Conservation (phyloP, 768 basidiomycete species). For the Termitomyces sp. region DNA sequence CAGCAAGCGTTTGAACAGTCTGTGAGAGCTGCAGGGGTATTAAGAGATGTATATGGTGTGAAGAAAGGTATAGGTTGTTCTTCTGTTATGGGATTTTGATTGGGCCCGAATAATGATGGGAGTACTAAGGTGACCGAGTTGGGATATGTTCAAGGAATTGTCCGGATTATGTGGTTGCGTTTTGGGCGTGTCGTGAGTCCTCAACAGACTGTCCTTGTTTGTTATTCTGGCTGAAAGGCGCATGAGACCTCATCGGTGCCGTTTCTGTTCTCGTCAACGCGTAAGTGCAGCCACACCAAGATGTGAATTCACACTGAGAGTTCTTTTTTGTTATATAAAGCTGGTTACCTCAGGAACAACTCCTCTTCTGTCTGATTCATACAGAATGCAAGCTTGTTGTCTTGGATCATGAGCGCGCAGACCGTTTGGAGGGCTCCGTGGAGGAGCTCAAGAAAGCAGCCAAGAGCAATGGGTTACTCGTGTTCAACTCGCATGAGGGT, state of each 20-base stretch:
- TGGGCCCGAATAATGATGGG: background rate
- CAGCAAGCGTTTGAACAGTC: slow-evolving; percentile 31
- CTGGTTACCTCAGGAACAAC: slow-evolving; percentile 35
- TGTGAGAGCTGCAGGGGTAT: slow-evolving; percentile 31
- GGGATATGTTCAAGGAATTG: slow-evolving; percentile 45
- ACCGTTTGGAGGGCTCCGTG: slow-evolving; percentile 24
- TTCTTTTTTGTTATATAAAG: slow-evolving; percentile 12
- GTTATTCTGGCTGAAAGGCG: background rate
- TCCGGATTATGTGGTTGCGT: slow-evolving; percentile 39
- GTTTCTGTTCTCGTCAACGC: slow-evolving; percentile 43
- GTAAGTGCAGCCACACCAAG: slow-evolving; percentile 18
- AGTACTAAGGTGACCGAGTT: slow-evolving; percentile 32
- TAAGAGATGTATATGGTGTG: slow-evolving; percentile 36
- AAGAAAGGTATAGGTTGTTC: slow-evolving; percentile 32
- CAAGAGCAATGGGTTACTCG: slow-evolving; percentile 33
- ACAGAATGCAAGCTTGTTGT: slow-evolving; percentile 39
- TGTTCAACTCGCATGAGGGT: slow-evolving; percentile 28
- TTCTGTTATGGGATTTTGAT: background rate
- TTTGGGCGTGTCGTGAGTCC: slow-evolving; percentile 43
- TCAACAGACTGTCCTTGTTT: background rate
- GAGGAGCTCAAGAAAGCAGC: slow-evolving; percentile 22
- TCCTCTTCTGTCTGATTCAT: slow-evolving; percentile 40
- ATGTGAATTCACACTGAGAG: background rate
- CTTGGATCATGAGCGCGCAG: slow-evolving; percentile 41
- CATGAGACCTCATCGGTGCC: slow-evolving; percentile 40